Base-by-base conservation (phyloP, 2,329 filamentous ascomycete genomes). In the Camillea tinctor region DNA sequence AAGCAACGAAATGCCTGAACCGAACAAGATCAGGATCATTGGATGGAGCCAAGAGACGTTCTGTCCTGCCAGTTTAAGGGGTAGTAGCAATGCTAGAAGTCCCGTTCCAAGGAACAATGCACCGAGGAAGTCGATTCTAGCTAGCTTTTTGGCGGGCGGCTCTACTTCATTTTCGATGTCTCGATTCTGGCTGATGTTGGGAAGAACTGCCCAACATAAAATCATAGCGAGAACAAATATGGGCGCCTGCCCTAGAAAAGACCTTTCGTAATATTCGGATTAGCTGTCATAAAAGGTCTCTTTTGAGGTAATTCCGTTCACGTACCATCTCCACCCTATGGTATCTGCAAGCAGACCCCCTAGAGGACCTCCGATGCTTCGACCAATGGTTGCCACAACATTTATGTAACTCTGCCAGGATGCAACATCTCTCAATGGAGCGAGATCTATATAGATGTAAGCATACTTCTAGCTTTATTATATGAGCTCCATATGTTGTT, bases 261-360 rank as follows among this genome's bases (percentile, higher is more conserved):
- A 83, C 80, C 80, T 74, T 11, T 50, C 49, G 6, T 36, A 9
- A 21, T 1, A 44, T 54, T 19, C 49, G n/a, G 4, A 23, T 59
- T 11, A 63, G 52, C 49, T n/a, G 40, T 52, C 13, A 23, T 9
- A n/a, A 44, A 44, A 17, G 36, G 2, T n/a, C 13, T 6, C 36
- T 3, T 44, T 44, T 44, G 17, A 13, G 17, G 5, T 21, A 19
- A n/a, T 26, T 44, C 13, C 21, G n/a, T 20, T 40, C 1, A 68
- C 73, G 60, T 64, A 84, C 85, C 85, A 88, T 71, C 87, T 76
- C 87, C 87, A 90, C n/a, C 87, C 87, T 9, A 89, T 78, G 0
- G 82, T 80, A 62, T 88, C 84, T 1, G 85, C 82, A 2, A 89
- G 72, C 68, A 78, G 83, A 2, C 86, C 87, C 1, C 87, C 87